Percentiles rank a stretch among this genome's conserved stretches.
Conservation (phyloP, 208 protist species). For the Phytomonas sp. region DNA sequence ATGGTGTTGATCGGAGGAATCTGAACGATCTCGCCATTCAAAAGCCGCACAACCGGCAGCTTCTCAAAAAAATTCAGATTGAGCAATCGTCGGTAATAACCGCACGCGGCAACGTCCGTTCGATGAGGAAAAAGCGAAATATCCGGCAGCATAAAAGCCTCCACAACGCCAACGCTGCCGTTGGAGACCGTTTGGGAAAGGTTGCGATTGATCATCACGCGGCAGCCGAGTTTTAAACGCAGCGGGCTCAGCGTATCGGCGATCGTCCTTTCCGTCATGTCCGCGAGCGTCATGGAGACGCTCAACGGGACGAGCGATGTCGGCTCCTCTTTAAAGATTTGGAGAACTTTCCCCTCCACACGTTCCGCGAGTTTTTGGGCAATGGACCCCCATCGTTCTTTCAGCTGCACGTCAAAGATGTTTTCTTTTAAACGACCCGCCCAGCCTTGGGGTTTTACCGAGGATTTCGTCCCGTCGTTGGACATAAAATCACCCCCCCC, state of each 20-base stretch:
- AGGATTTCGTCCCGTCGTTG: background rate
- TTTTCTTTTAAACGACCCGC: background rate
- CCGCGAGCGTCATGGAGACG: constrained; percentile 55
- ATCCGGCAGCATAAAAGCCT: constrained; percentile 71
- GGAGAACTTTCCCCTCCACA: constrained; percentile 32
- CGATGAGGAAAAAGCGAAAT: constrained; percentile 55
- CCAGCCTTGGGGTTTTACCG: background rate
- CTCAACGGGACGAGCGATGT: constrained; percentile 43
- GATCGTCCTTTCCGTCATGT: constrained; percentile 36
- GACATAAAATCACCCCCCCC: constrained; percentile 9
- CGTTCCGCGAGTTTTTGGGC: constrained; percentile 27
- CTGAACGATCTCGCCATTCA: constrained; percentile 68
- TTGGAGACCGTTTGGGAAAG: constrained; percentile 81
- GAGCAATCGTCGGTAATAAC: constrained; percentile 21
- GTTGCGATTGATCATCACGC: constrained; percentile 88
- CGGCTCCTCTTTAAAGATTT: constrained; percentile 43
- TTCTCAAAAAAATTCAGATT: constrained; percentile 31
- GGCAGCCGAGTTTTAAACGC: constrained; percentile 79
- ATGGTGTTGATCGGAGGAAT: constrained; percentile 52
- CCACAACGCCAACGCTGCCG: constrained; percentile 80
- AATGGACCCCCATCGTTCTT: constrained; percentile 29
- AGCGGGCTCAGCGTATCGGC: constrained; percentile 52
- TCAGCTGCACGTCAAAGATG: background rate
- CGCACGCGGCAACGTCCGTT: constrained; percentile 12
- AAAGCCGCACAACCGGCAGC: constrained; percentile 77